Evolutionary conservation across 2,329 filamentous ascomycete species (phyloP), one percentile per base, ranked within the genome.

Genomic region (Blastomyces silverae): DNA sequence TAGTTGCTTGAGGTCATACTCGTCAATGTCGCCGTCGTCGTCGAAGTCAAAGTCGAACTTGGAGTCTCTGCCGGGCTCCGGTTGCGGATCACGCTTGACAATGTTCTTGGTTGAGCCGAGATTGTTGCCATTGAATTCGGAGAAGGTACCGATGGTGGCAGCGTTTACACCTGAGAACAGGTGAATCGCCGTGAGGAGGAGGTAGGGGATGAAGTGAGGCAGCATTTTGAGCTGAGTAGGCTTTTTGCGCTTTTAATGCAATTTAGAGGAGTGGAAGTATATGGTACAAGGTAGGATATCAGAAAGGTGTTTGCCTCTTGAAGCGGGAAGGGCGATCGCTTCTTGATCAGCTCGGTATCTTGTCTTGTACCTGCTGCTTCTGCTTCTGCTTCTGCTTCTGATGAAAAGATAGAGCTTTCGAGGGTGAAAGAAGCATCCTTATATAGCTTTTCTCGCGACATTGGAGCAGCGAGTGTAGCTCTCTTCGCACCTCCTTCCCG

Each of bases 101-200:
- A 61, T 8, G 17, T 61, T n/a, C 8, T 34, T 61, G 28, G 42
- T 46, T 50, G 58, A 61, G 4, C 42, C 37, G 25, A 61, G 42
- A 48, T 61, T 61, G 44, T 61, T 61, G 56, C 25, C n/a, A 20
- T 50, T 48, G 58, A 11, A 61, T 28, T 39, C 15, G 25, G 58
- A 25, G 11, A 61, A 48, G 25, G 44, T 61, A 20, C 44, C 25
- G 15, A 50, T 7, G 17, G 58, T 25, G 25, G 58, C 42, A 3
- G 58, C 58, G 39, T 50, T 61, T n/a, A 61, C 44, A 48, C 58
- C 58, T 25, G 44, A 48, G 44, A 61, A 61, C 15, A 61, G 58
- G 28, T 50, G 58, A 44, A 50, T 34, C 7, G 25, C 58, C 15
- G 58, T 50, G 44, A 50, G 22, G 28, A 44, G n/a, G 42, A 61